Conservation (phyloP, 768 basidiomycete species). For the Crassisporium funariophilum region DNA sequence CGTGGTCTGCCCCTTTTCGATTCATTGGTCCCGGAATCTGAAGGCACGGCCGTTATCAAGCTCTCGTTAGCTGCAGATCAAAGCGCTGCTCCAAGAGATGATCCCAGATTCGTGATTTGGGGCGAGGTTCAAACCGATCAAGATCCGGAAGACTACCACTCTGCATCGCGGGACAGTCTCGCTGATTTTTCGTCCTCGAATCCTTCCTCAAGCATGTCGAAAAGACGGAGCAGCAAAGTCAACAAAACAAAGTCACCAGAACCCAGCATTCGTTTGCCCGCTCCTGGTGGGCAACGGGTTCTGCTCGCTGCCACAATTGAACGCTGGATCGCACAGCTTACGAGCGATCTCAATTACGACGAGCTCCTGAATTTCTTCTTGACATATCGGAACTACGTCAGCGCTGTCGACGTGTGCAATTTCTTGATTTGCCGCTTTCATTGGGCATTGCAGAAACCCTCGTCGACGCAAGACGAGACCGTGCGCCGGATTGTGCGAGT, state of each 20-base stretch:
- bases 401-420: slow-evolving; percentile 76
- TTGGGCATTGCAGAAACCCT: slow-evolving; percentile 70
- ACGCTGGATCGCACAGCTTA: slow-evolving; percentile 90
- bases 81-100: slow-evolving; percentile 75
- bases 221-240: slow-evolving; percentile 33
- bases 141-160: slow-evolving; percentile 32
- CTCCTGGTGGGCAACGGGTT: slow-evolving; percentile 43
- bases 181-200: slow-evolving; percentile 30
- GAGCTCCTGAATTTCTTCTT: slow-evolving; percentile 90
- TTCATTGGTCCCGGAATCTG: slow-evolving; percentile 54
- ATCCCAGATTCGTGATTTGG: slow-evolving; percentile 93
- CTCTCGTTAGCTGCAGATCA: slow-evolving; percentile 69
- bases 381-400: slow-evolving; percentile 86
- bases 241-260: slow-evolving; percentile 36
- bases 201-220: slow-evolving; percentile 36
- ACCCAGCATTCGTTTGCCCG: slow-evolving; percentile 21
- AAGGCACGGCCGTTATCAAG: slow-evolving; percentile 69
- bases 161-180: slow-evolving; percentile 36
- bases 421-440: slow-evolving; percentile 86
- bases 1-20: slow-evolving; percentile 76
- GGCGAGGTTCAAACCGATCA: slow-evolving; percentile 52
- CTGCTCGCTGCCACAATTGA: slow-evolving; percentile 92
- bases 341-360: slow-evolving; percentile 83
- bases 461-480: slow-evolving; percentile 62
- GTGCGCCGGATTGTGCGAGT: slow-evolving; percentile 80